phyloP scores from a whole-genome alignment of 192 early-diverging fungal genomes.

The Backusella luteola region DNA sequence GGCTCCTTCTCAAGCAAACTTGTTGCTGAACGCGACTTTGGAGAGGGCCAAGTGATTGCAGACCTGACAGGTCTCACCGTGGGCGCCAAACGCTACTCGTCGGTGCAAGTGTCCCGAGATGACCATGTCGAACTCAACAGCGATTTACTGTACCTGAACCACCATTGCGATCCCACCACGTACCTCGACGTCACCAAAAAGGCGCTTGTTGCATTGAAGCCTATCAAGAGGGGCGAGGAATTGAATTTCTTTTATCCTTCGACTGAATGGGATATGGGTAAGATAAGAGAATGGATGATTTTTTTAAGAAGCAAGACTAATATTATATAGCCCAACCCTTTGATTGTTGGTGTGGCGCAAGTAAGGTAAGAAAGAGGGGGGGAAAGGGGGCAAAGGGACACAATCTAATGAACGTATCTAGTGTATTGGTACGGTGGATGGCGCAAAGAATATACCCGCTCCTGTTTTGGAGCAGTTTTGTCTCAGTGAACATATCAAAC shows the following conservation, averaged over 20 bases:
- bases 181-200: constrained; percentile 42
- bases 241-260: constrained; percentile 52
- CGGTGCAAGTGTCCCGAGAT: constrained; percentile 44
- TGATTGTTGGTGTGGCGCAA: constrained; percentile 48
- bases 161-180: constrained; percentile 48
- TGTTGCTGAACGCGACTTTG: constrained; percentile 38
- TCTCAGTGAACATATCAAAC: constrained; percentile 43
- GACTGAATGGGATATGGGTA: constrained; percentile 55
- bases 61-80: constrained; percentile 46
- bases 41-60: constrained; percentile 40
- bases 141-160: constrained; percentile 54
- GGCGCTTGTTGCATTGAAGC: constrained; percentile 43
- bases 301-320: not conserved
- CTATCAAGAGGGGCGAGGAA: constrained; percentile 43
- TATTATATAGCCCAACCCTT: constrained; percentile 37
- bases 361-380: constrained; percentile 14
- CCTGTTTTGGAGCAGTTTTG: constrained; percentile 37
- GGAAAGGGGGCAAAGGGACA: too few relatives aligned
- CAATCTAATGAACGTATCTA: not conserved
- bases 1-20: constrained; percentile 44
- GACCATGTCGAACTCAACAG: constrained; percentile 56
- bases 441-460: constrained; percentile 43
- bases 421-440: constrained; percentile 44
- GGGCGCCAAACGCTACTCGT: constrained; percentile 51
- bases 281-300: not conserved